Percentiles rank a stretch among this genome's conserved stretches.
Conservation (phyloP, 2,329 filamentous ascomycete genomes). For the Tolypocladium endophyticum region DNA sequence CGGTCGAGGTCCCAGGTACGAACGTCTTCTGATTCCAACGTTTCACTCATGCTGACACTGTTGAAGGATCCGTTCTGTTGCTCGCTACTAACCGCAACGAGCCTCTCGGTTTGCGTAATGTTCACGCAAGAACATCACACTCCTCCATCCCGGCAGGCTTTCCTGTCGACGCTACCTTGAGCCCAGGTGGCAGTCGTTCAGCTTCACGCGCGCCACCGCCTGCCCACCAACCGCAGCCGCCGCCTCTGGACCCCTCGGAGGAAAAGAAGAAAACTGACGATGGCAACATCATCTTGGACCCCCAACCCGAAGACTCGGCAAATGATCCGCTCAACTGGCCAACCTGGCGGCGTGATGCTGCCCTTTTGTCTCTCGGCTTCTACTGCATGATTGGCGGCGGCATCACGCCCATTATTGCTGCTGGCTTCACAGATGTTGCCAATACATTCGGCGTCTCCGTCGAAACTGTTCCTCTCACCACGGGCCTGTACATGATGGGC, state of each 20-base stretch:
- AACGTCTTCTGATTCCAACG: too few species aligned
- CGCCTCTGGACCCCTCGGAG: slow-evolving; percentile 12
- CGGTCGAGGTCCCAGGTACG: slow-evolving; percentile 77
- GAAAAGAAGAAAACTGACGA: slow-evolving; percentile 69
- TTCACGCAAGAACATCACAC: slow-evolving; percentile 45
- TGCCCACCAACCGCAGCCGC: slow-evolving; percentile 5
- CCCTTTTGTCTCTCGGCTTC: slow-evolving; percentile 73
- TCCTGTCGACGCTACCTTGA: slow-evolving; percentile 21
- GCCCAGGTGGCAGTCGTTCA: slow-evolving; percentile 14
- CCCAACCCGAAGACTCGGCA: slow-evolving; percentile 79
- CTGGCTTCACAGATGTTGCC: slow-evolving; percentile 78
- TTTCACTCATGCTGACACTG: neutral
- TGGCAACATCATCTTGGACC: slow-evolving; percentile 77
- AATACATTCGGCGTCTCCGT: slow-evolving; percentile 52
- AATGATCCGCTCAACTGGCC: slow-evolving; percentile 96
- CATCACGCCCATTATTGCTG: slow-evolving; percentile 82
- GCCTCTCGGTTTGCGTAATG: slow-evolving; percentile 22
- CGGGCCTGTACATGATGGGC: slow-evolving; percentile 89
- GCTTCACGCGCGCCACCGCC: slow-evolving; percentile 2
- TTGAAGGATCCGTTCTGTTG: slow-evolving; percentile 7
- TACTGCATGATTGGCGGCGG: slow-evolving; percentile 92
- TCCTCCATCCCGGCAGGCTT: slow-evolving; percentile 44
- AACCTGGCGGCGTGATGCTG: slow-evolving; percentile 65
- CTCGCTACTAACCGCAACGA: slow-evolving; percentile 8
- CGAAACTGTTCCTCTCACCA: slow-evolving; percentile 72